A percentile compares a stretch with the other conserved stretches of the same genome.
Evolutionary conservation across 371 early-diverging fungal species (phyloP).

Genomic region (Rhizopus stolonifer): DNA sequence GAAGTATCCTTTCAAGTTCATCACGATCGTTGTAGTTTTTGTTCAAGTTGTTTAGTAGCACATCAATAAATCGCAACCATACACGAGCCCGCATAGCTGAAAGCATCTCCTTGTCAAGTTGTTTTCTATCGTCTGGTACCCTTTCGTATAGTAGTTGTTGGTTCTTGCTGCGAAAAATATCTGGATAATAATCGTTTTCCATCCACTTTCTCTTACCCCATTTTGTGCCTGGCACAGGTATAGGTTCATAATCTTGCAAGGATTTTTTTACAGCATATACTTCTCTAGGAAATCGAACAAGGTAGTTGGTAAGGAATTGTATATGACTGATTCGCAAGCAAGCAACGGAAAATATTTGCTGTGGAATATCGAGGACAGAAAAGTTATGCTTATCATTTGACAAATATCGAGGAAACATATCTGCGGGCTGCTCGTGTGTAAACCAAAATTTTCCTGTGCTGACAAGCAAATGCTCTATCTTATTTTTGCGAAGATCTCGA

Average conservation of each 20-base stretch:
- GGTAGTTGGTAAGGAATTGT: conserved; percentile 61
- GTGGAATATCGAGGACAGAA: conserved; percentile 47
- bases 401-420: conserved; percentile 55
- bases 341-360: conserved; percentile 55
- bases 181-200: conserved; percentile 30
- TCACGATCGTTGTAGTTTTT: conserved; percentile 56
- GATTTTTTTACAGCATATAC: conserved; percentile 58
- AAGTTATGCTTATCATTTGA: conserved; percentile 29
- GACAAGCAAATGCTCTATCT: conserved; percentile 56
- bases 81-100: conserved; percentile 58
- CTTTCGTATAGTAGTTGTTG: neutral
- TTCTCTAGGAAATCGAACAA: conserved; percentile 58
- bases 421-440: conserved; percentile 47
- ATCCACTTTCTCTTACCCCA: neutral
- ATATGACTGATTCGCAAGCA: conserved; percentile 61
- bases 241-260: conserved; percentile 45
- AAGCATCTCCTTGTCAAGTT: conserved; percentile 29
- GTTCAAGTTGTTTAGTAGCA: conserved; percentile 54
- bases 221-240: conserved; percentile 19
- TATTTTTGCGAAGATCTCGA: conserved; percentile 64
- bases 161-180: conserved; percentile 21
- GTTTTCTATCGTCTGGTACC: conserved; percentile 8
- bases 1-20: conserved; percentile 57
- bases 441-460: conserved; percentile 68
- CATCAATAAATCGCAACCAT: conserved; percentile 62